Evolutionary conservation across 2,329 filamentous ascomycete species (phyloP).

Genomic region (Colletotrichum sp.): DNA sequence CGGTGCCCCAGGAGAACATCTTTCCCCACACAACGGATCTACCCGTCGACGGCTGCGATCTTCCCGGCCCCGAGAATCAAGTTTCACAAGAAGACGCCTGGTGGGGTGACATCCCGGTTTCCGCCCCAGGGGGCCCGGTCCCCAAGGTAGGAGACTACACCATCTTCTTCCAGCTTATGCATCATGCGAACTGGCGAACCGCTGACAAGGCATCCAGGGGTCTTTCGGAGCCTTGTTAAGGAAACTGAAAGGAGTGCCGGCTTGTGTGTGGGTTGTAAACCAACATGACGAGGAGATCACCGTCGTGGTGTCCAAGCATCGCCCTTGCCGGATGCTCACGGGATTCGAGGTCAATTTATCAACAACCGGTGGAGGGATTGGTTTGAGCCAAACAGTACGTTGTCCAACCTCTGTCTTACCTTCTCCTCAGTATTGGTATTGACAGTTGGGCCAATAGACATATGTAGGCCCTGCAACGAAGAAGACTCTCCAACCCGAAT

Average conservation of each 20-base stretch:
- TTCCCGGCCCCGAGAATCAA: background rate
- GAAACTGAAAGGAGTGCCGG: background rate
- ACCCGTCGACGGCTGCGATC: background rate
- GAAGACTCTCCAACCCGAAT: background rate
- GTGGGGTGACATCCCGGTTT: background rate
- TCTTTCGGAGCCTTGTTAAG: background rate
- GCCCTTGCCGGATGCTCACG: background rate
- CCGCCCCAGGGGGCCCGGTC: background rate
- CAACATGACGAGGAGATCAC: background rate
- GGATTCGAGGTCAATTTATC: background rate
- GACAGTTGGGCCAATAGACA: background rate
- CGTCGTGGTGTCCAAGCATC: background rate
- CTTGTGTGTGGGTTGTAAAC: background rate
- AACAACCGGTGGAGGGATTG: background rate
- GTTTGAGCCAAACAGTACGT: background rate
- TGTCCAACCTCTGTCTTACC: rapidly evolving
- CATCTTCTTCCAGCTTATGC: background rate
- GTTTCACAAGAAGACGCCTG: background rate
- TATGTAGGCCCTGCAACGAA: background rate
- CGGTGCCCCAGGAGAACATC: rapidly evolving
- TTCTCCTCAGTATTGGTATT: background rate
- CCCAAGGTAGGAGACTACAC: background rate
- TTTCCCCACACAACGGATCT: background rate
- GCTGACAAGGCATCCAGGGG: background rate
- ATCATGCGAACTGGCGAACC: background rate